A percentile compares a stretch with the other conserved stretches of the same genome.
Evolutionary conservation across 1,284 basidiomycete species (phyloP).

Genomic region (Leccinum pachyderme): DNA sequence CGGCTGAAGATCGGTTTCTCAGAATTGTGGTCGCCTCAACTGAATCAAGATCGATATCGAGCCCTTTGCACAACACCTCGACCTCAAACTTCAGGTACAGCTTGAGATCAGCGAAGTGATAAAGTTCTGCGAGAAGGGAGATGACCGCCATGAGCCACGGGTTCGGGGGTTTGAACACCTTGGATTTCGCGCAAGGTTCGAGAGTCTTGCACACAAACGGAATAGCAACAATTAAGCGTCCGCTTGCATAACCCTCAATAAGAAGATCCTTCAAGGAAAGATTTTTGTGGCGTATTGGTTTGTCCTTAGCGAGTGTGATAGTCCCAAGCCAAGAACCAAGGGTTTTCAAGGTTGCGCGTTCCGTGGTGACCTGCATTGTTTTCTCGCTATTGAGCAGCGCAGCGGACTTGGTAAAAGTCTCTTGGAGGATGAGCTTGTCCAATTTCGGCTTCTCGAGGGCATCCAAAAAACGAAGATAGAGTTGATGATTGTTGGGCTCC

Average conservation of each 20-base stretch:
- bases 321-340: conserved; percentile 94
- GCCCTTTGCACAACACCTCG: conserved; percentile 92
- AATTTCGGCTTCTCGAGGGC: conserved; percentile 68
- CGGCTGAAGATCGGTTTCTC: conserved; percentile 64
- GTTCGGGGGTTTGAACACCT: conserved; percentile 94
- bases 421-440: conserved; percentile 82
- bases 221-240: conserved; percentile 91
- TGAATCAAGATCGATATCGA: conserved; percentile 85
- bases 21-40: conserved; percentile 86
- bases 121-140: conserved; percentile 89
- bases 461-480: conserved; percentile 94
- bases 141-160: conserved; percentile 98
- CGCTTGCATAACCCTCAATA: conserved; percentile 92
- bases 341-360: conserved; percentile 90
- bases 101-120: conserved; percentile 96
- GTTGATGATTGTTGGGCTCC: conserved; percentile 95
- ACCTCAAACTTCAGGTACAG: conserved; percentile 99
- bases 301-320: conserved; percentile 89
- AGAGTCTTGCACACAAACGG: conserved; percentile 98
- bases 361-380: conserved; percentile 81
- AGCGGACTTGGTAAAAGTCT: conserved; percentile 89
- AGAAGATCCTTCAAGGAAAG: conserved; percentile 96
- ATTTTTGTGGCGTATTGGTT: conserved; percentile 91
- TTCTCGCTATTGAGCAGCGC: conserved; percentile 89
- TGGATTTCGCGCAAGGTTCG: conserved; percentile 86